Base-by-base conservation (phyloP, 2,329 filamentous ascomycete species). In the Ceratocystis cubensis region DNA sequence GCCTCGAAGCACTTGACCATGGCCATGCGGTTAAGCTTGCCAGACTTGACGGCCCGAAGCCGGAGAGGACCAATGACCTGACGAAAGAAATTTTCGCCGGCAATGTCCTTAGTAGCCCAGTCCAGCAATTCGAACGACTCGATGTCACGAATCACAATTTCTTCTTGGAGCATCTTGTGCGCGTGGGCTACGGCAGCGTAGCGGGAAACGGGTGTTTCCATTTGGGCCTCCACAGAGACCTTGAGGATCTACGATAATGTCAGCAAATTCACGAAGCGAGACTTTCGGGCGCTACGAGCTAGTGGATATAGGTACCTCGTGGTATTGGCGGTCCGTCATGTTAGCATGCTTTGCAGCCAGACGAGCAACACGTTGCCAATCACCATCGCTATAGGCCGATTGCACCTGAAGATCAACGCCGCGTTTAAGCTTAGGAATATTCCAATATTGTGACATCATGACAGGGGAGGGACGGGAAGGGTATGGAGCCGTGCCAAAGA, bases 321-420 rank as follows among this genome's bases (percentile, higher is more conserved):
- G 84, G 71, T 84, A 85, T 6, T 79, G 75, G 53, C 84, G 82
- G 64, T 82, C 81, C 28, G 62, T 20, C 59, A 66, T 73, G 70
- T 78, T 78, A 66, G 76, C 75, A 33, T 80, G 76, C 73, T 82
- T 80, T 69, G 81, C 79, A 15, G 82, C 82, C 15, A 84, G 75
- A 33, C 79, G 80, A 30, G 79, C 75, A 65, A 79, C 81, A 17
- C 75, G 74, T 20, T 75, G 70, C 82, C 82, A 85, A 72, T 81
- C 82, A 64, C 78, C 76, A 65, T 82, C 80, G 50, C 76, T 75
- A 66, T 82, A 85, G 64, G 81, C 81, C 15, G 78, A 76, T 74
- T 83, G 80, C 8, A 85, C 76, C 75, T 82, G 79, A 63, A 81
- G 75, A 69, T 82, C 80, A 64, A 82, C 78, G 68, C 77, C 80